Conservation (phyloP, 805 yeast species). For the Candida alai region DNA sequence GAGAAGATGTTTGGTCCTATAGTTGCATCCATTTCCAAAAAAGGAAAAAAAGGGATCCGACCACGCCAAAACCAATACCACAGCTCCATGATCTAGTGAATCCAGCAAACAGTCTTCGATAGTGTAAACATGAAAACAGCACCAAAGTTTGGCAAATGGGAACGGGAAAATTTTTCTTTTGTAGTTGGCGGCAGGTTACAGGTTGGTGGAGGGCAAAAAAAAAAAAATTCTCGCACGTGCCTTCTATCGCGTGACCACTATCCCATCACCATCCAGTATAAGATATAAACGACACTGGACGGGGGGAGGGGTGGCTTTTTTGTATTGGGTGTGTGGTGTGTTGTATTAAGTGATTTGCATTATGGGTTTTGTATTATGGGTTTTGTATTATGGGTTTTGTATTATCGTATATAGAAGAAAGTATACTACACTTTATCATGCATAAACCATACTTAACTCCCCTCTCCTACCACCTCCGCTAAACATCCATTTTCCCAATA, state of each 20-base stretch:
- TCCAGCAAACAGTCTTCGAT: slow-evolving; percentile 1
- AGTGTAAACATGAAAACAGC: slow-evolving; percentile 1
- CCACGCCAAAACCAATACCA: slow-evolving; percentile 18
- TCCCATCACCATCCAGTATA: too few species aligned
- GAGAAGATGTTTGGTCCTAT: slow-evolving; percentile 28
- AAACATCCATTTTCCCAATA: slow-evolving; percentile 11
- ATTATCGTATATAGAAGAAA: too few species aligned
- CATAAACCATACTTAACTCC: too few species aligned
- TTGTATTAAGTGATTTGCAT: too few species aligned
- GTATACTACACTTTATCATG: too few species aligned
- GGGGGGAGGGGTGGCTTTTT: too few species aligned
- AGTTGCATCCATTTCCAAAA: slow-evolving; percentile 2
- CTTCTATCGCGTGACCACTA: too few species aligned
- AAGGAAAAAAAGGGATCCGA: slow-evolving; percentile 7
- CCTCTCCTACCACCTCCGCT: slow-evolving; percentile 4
- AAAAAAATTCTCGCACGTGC: neutral
- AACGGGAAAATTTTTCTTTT: slow-evolving; percentile 1
- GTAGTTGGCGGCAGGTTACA: too few species aligned
- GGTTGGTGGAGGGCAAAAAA: neutral
- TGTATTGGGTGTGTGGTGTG: too few species aligned
- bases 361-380: too few species aligned
- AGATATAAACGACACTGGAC: too few species aligned
- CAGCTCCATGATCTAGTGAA: slow-evolving; percentile 1
- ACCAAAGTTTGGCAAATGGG: neutral
- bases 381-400: too few species aligned